Conservation (phyloP, 305 asterid species). For the Rubia tinctorum region DNA sequence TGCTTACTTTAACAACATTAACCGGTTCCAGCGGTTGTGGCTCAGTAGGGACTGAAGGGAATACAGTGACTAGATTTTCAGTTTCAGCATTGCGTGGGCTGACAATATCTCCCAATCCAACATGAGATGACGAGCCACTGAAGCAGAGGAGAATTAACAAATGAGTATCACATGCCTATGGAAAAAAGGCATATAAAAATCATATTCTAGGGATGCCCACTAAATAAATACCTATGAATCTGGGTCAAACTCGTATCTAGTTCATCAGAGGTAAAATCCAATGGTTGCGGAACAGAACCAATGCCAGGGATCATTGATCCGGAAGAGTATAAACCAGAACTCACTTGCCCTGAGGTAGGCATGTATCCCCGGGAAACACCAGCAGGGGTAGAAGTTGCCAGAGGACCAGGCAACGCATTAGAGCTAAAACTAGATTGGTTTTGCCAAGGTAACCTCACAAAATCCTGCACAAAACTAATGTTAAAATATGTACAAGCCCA, state of each 20-base stretch:
- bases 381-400: slow-evolving; percentile 50
- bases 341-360: slow-evolving; percentile 58
- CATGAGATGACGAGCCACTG: slow-evolving; percentile 60
- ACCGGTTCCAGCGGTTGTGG: slow-evolving; percentile 52
- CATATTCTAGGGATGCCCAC: neutral
- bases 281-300: slow-evolving; percentile 53
- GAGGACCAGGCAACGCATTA: slow-evolving; percentile 62
- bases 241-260: slow-evolving; percentile 50
- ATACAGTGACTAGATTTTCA: slow-evolving; percentile 42
- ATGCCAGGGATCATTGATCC: slow-evolving; percentile 55
- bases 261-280: slow-evolving; percentile 65
- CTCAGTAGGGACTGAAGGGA: slow-evolving; percentile 58
- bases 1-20: slow-evolving; percentile 56
- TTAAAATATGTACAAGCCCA: neutral
- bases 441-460: slow-evolving; percentile 94
- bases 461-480: slow-evolving; percentile 48
- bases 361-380: slow-evolving; percentile 54
- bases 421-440: slow-evolving; percentile 76
- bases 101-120: slow-evolving; percentile 51
- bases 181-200: neutral
- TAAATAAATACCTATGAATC: slow-evolving; percentile 52
- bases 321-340: slow-evolving; percentile 50
- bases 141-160: slow-evolving; percentile 1
- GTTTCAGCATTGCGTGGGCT: slow-evolving; percentile 48
- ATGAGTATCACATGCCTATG: neutral